These are phyloP conservation scores for Penicillium macrosclerotiorum DNA, from an alignment of 495 filamentous ascomycete species.

Conservation along the genomic window DNA sequence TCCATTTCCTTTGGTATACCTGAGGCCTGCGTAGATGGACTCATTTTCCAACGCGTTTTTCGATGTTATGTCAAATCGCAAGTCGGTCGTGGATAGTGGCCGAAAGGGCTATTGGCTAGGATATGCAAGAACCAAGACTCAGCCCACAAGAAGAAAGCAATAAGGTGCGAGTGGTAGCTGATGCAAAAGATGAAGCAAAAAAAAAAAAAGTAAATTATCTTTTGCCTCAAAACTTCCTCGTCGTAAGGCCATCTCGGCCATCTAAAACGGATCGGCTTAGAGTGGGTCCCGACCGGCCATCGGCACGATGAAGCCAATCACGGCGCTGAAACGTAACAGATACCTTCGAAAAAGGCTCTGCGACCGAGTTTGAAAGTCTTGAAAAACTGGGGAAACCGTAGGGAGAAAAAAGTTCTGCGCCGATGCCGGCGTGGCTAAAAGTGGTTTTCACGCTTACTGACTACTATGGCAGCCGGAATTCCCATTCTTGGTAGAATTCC, in stretches of 20 bases:
- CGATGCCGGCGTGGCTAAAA: conserved; percentile 17
- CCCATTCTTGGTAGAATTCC: neutral
- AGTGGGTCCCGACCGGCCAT: conserved; percentile 14
- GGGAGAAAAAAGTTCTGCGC: conserved; percentile 14
- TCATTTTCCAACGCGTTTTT: too few relatives aligned
- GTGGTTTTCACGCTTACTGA: neutral
- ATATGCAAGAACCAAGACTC: neutral
- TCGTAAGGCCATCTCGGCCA: conserved; percentile 5
- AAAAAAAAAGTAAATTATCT: neutral
- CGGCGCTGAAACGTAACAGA: conserved; percentile 16
- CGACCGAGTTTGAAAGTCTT: neutral
- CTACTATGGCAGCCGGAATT: neutral
- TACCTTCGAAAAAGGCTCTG: conserved; percentile 6
- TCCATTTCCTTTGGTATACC: neutral
- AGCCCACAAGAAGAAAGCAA: neutral
- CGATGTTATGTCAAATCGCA: too few relatives aligned
- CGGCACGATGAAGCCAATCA: conserved; percentile 17
- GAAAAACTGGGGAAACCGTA: conserved; percentile 18
- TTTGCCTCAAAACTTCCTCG: conserved; percentile 9
- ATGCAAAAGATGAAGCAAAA: neutral
- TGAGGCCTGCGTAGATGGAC: neutral
- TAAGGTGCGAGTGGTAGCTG: neutral
- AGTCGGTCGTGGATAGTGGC: too few relatives aligned
- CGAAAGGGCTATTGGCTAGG: too few relatives aligned
- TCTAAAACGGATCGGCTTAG: conserved; percentile 1